A percentile compares a stretch with the other conserved stretches of the same genome.
Conservation (phyloP, 1,284 basidiomycete species). For the Mycosarcoma mackinlayi region DNA sequence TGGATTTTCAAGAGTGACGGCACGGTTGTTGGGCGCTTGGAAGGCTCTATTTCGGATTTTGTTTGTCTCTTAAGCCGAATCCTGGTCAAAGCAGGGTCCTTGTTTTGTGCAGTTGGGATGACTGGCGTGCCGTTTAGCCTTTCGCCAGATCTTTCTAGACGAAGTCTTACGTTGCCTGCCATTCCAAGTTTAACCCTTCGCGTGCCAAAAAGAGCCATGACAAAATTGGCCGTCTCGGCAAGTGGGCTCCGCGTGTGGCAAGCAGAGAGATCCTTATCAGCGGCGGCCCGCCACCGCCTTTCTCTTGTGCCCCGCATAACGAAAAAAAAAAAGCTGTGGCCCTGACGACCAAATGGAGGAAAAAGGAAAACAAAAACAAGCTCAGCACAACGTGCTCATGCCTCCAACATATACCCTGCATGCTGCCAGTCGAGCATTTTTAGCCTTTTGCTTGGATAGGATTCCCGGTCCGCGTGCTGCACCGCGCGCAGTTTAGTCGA, state of each 20-base stretch:
- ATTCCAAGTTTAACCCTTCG: too few relatives aligned
- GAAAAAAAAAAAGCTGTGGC: too few relatives aligned
- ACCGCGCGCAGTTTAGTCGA: too few relatives aligned
- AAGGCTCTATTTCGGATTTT: slow-evolving; percentile 15
- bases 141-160: not conserved
- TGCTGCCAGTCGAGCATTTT: not conserved
- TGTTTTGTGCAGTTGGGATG: too few relatives aligned
- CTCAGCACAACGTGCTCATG: not conserved
- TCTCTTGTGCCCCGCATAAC: slow-evolving; percentile 5
- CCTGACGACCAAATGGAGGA: too few relatives aligned
- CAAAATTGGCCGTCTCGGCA: slow-evolving; percentile 27
- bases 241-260: not conserved
- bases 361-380: not conserved
- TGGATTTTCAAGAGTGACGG: slow-evolving; percentile 1
- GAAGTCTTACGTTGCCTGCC: too few relatives aligned
- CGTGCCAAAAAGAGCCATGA: slow-evolving; percentile 9
- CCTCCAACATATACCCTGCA: not conserved
- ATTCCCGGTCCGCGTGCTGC: not conserved
- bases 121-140: not conserved
- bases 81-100: slow-evolving; percentile 42
- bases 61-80: slow-evolving; percentile 2
- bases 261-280: slow-evolving; percentile 25
- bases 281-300: slow-evolving; percentile 26
- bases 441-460: not conserved
- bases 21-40: not conserved